phyloP scores from a whole-genome alignment of 179 eudicot genomes.

The Amaranthus tricolor region DNA sequence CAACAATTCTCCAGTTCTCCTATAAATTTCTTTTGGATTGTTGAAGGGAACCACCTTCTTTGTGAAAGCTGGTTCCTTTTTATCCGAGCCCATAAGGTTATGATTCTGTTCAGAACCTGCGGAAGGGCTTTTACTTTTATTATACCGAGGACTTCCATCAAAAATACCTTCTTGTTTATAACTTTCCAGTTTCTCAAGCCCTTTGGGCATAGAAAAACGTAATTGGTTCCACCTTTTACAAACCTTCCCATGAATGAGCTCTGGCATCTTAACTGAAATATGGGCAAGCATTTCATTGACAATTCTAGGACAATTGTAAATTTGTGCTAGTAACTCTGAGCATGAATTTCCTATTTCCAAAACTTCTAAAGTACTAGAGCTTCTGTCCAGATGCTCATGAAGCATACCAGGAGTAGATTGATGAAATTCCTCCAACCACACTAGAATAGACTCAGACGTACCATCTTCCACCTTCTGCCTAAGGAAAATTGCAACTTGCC shows the following conservation, averaged over 20 bases:
- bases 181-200: conserved; percentile 47
- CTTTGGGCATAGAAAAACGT: conserved; percentile 37
- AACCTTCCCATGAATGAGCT: conserved; percentile 42
- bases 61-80: conserved; percentile 27
- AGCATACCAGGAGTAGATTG: conserved; percentile 26
- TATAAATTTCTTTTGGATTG: conserved; percentile 70
- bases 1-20: conserved; percentile 78
- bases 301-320: conserved; percentile 45
- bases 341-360: conserved; percentile 31
- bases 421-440: conserved; percentile 42
- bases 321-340: conserved; percentile 45
- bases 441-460: conserved; percentile 31
- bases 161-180: conserved; percentile 46
- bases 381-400: conserved; percentile 30
- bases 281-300: conserved; percentile 43
- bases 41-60: conserved; percentile 47
- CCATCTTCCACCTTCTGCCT: conserved; percentile 49
- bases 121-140: conserved; percentile 42
- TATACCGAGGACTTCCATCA: conserved; percentile 37
- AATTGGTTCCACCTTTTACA: conserved; percentile 63
- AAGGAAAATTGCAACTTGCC: conserved; percentile 58
- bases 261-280: conserved; percentile 43
- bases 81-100: conserved; percentile 37
- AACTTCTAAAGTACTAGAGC: conserved; percentile 24
- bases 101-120: conserved; percentile 43